Base-by-base conservation (phyloP, 257 asterid species). In the Solanum rostratum region DNA sequence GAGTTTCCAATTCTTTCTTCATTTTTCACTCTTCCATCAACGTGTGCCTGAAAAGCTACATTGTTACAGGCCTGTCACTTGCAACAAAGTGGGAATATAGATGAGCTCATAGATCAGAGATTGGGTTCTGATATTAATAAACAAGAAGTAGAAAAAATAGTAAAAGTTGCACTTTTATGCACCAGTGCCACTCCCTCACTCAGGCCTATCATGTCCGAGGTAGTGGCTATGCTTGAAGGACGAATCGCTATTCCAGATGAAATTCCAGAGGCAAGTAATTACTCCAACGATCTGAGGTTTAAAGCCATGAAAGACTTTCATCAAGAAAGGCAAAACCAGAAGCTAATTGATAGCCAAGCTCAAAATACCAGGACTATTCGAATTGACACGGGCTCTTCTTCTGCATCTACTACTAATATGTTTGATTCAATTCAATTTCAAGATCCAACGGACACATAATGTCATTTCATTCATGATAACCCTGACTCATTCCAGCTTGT, bases 141-240 rank as follows among this genome's bases (percentile, higher is more conserved):
- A 66, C 90, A 86, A 85, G 99, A 95, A 88, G 91, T 87, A 49
- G 93, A 90, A 55, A 92, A 86, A 70, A 86, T 89, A 86, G 94
- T 92, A 85, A 92, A 90, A 90, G 85, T 94, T 43, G 95, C 95
- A 65, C 89, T 94, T 15, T 84, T 90, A 86, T 95, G 99, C 92
- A 93, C 97, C 27, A 91, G 92, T 78, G 91, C 92, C 57, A 91
- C 98, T 79, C 96, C 98, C 5, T 93, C 97, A 0, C 54, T 92
- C 24, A 87, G 97, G 92, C 99, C 98, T 7, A 88, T 90, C 2
- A 95, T 95, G 98, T 83, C 97, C 0, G 99, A 94, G 88, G 97
- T 91, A 2, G 98, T 93, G 68, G 91, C 90, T 85, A 94, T 94
- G 94, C 93, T 95, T 6, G 99, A 95, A 88, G 98, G 93, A 8